phyloP scores from a whole-genome alignment of 148 eudicot species.

The Heliosperma pusillum region DNA sequence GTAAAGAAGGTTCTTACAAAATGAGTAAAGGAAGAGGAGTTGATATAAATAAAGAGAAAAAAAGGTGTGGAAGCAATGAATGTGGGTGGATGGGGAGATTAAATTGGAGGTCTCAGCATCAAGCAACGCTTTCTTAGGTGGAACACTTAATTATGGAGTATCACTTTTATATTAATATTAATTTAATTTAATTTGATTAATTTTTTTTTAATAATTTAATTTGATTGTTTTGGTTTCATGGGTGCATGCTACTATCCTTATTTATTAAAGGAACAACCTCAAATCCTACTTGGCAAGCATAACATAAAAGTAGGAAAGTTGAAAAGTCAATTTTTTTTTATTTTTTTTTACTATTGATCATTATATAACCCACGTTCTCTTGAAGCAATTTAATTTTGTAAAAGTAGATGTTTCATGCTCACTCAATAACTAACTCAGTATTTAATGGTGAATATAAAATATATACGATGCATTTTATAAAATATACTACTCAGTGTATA shows the following conservation, averaged over 20 bases:
- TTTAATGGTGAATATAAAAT: too few species aligned
- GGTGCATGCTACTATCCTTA: conserved; percentile 7
- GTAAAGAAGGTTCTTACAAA: not conserved
- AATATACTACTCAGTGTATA: too few species aligned
- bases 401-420: too few species aligned
- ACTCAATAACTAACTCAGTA: too few species aligned
- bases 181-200: not conserved
- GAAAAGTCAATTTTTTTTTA: too few species aligned
- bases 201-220: not conserved
- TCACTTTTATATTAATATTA: not conserved
- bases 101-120: conserved; percentile 44
- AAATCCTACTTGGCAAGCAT: too few species aligned
- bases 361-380: too few species aligned
- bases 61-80: conserved; percentile 32
- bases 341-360: too few species aligned
- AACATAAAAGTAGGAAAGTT: too few species aligned
- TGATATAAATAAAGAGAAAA: conserved; percentile 28
- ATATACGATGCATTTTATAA: too few species aligned
- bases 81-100: conserved; percentile 58
- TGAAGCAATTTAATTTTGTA: too few species aligned
- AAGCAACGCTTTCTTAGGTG: conserved; percentile 64
- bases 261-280: too few species aligned
- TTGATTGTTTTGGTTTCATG: not conserved
- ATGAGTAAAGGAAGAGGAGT: conserved; percentile 4
- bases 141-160: conserved; percentile 26